These are phyloP conservation scores for Candida suzukii DNA, from an alignment of 805 yeast species.

Conservation along the genomic window DNA sequence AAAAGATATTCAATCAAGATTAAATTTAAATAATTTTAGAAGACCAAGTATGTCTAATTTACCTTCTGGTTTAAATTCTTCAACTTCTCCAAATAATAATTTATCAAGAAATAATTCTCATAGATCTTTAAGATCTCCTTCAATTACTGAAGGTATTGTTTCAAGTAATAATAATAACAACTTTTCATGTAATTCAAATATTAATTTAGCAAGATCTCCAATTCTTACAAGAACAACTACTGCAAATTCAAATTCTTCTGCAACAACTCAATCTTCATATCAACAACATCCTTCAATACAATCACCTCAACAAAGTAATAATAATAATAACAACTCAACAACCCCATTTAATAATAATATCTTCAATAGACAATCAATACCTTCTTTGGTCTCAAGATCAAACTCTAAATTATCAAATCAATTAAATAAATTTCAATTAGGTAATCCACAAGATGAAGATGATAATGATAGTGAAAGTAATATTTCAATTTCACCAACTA, in stretches of 20 bases:
- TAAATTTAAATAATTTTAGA: constrained; percentile 32
- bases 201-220: constrained; percentile 7
- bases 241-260: background rate
- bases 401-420: background rate
- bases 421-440: background rate
- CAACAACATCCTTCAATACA: too few species aligned
- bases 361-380: background rate
- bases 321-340: background rate
- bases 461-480: too few species aligned
- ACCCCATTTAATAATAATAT: background rate
- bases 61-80: constrained; percentile 22
- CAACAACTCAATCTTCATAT: background rate
- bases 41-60: constrained; percentile 51
- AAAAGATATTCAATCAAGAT: constrained; percentile 42
- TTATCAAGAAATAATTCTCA: background rate
- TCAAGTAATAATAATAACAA: background rate
- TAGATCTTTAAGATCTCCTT: background rate
- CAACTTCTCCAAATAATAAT: constrained; percentile 11
- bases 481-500: background rate
- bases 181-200: background rate
- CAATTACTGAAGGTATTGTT: too few species aligned
- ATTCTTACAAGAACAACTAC: too few species aligned
- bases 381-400: background rate
- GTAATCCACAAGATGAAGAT: background rate
- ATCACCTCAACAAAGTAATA: background rate